Base-by-base conservation (phyloP, 768 basidiomycete species). In the Collybia mongolica region DNA sequence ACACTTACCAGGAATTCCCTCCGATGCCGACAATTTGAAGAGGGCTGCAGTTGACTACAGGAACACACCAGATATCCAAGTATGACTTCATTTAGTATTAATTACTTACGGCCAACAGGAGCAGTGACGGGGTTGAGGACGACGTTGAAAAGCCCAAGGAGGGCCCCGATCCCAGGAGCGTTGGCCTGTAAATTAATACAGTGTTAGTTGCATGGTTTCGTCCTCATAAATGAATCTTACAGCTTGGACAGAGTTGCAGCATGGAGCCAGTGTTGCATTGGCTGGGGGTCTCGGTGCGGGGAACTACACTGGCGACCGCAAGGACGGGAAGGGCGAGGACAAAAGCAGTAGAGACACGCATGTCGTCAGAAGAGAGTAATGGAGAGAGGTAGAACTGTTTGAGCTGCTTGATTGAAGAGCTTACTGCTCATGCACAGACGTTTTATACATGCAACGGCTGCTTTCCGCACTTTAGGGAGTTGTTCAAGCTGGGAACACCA, bases 251-350 rank as follows among this genome's bases (percentile, higher is more conserved):
- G 45, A 51, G 29, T 60, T 53, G 54, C 61, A 62, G 55, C 61
- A 62, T 9, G 2, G 51, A 1, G 6, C 59, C 59, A 8, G 55
- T 55, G 43, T 51, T 60, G 53, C 61, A 60, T 26, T 58, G 55
- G 39, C 28, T 48, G 1, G 26, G 23, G 1, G 42, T 17, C 6
- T 51, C 43, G 7, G 24, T 47, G 44, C 44, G 42, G 12, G 59
- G 56, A 23, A 60, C 18, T 36, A 40, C 46, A 11, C 15, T 54
- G 24, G 50, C 51, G 28, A 52, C 49, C 6, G 44, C 59, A 41
- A 48, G 46, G 22, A 51, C 19, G 23, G 55, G 28, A 20, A 54
- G 7, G 24, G 49, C 14, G 18, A 49, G n/a, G 39, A 49, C 14
- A 28, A 48, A 23, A 28, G 42, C 18, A 35, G 53, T 17, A 38